Evolutionary conservation across 164 flowering plant genomes (phyloP), one percentile per base, ranked within the genome.

Genomic region (Saururus chinensis): DNA sequence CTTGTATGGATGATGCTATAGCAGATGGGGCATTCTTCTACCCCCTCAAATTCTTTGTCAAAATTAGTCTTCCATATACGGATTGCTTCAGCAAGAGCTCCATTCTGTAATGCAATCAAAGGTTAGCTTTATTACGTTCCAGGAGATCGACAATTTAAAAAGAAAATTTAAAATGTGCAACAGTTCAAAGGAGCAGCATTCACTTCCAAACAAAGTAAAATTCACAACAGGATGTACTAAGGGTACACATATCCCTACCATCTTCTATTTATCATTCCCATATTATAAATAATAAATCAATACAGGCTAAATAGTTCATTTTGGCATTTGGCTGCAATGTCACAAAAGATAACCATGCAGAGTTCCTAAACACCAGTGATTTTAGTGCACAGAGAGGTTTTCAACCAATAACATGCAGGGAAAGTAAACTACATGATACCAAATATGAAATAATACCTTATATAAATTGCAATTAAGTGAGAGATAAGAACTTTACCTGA

Each of bases 21-120:
- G 77, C 98, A 95, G 57, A 95, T 91, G 19, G 99, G 99, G 68
- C 99, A 95, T 70, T 95, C 99, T 71, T 95, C 98, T 42, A 95
- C 84, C 16, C 96, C 98, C 79, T 87, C 85, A 69, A 91, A 95
- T 74, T 84, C 96, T 76, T 88, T 90, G 81, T 93, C 95, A 59
- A 90, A 81, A 63, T 90, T 93, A 61, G 80, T 80, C 65, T 90
- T 90, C 98, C 98, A 93, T 61, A 76, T 88, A 16, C 75, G 63
- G 51, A 93, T 90, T 19, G 97, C 95, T 77, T 90, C 97, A 49
- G 95, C 96, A 60, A 90, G 66, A 60, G 95, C 98, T 49, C 98
- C 98, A 67, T 90, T 93, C 98, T 92, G 76, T 68, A 74, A 53
- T 66, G 17, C 11, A 45, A 45, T 12, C 58, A 61, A 22, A 49